Base-by-base conservation (phyloP, 768 basidiomycete genomes). In the Suillus cothurnatus region DNA sequence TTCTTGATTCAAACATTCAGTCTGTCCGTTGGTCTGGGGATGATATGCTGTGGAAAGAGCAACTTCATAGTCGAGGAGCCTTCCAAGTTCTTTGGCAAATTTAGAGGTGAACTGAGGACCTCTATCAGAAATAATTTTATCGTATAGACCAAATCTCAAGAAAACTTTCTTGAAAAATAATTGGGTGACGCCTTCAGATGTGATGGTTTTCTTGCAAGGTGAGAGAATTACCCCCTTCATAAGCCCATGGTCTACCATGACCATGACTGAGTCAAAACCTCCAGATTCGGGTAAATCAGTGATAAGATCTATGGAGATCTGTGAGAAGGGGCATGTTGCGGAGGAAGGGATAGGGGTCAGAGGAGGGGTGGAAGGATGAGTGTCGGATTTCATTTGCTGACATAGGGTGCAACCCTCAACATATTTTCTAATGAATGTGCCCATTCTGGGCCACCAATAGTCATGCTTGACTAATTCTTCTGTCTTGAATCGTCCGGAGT, bases 21-120 rank as follows among this genome's bases (percentile, higher is more conserved):
- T 81, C 0, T 74, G 66, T 0, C 81, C 80, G 5, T 34, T 7
- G 9, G 32, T 34, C 32, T 34, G 32, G 4, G 82, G 81, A 63
- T 84, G 82, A 62, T 74, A 83, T 0, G 80, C 68, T 0, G 76
- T 78, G 0, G 79, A 81, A 73, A 84, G 62, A 11, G 67, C 60
- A 0, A 64, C 71, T 62, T 68, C 61, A 7, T 68, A 70, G 17
- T 65, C 71, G 11, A 74, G 65, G 32, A 67, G 34, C 31, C 50
- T 57, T n/a, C 66, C 66, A 0, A 78, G 63, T 4, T 67, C 67
- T 58, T 63, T 34, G 41, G 68, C 71, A 45, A 73, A 69, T 21
- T 66, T 65, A 0, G 75, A 63, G 0, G 67, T 50, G 31, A 79
- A 79, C 15, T 70, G 61, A 0, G 71, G 65, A 6, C 72, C 72